phyloP scores from a whole-genome alignment of 1,139 yeast genomes.

The Zygoascus sp. region DNA sequence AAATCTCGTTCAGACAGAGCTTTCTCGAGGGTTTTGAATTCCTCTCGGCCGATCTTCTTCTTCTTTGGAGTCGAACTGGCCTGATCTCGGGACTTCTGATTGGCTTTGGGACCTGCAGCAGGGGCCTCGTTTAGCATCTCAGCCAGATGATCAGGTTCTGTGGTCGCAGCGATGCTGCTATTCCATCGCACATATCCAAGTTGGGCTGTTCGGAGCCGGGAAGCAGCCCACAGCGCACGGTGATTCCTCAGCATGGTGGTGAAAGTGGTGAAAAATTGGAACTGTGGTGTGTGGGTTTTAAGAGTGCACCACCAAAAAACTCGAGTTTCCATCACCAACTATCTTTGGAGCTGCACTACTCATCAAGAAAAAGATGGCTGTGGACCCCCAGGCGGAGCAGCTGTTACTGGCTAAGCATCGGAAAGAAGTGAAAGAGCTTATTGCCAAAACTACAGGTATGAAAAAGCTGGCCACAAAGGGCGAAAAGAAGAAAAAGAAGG shows the following conservation, averaged over 20 bases:
- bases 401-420: conserved; percentile 59
- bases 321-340: no score
- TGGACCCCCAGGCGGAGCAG: no score
- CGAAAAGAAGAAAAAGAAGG: conserved; percentile 55
- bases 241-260: conserved; percentile 8
- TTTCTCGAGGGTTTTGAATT: conserved; percentile 5
- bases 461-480: conserved; percentile 82
- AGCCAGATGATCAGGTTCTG: conserved; percentile 4
- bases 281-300: no score
- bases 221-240: conserved; percentile 1
- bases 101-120: neutral
- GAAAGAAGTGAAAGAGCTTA: conserved; percentile 62
- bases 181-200: neutral
- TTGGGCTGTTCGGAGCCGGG: neutral
- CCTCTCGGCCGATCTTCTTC: neutral
- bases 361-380: no score
- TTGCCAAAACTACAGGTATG: conserved; percentile 63
- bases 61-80: neutral
- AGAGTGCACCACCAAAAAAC: no score
- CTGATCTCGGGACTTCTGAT: neutral
- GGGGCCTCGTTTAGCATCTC: conserved; percentile 6
- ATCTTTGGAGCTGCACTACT: no score
- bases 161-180: neutral
- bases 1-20: conserved; percentile 1
- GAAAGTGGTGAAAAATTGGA: conserved; percentile 3